A percentile compares a stretch with the other conserved stretches of the same genome.
Evolutionary conservation across 176 grass and related monocot species (phyloP).

Genomic region (Metroxylon sagu): DNA sequence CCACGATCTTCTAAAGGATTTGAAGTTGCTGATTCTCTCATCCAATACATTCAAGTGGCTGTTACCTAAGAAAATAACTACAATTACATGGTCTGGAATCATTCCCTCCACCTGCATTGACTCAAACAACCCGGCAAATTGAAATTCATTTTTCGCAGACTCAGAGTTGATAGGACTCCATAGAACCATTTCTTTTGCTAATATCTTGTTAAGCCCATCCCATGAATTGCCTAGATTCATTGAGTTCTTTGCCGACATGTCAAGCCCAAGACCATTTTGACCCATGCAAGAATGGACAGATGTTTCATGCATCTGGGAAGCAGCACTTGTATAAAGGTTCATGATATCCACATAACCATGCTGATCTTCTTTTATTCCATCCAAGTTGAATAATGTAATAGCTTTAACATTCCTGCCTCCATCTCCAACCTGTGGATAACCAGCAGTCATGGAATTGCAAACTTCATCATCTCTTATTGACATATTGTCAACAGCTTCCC

Average conservation of each 20-base stretch:
- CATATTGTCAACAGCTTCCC: conserved; percentile 19
- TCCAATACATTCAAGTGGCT: conserved; percentile 22
- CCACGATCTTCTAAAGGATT: no score
- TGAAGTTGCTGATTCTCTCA: conserved; percentile 11
- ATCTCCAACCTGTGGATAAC: conserved; percentile 25
- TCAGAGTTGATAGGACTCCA: neutral
- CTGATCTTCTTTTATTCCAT: conserved; percentile 27
- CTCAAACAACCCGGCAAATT: conserved; percentile 15
- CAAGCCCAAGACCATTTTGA: conserved; percentile 22
- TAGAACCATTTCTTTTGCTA: neutral
- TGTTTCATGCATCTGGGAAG: conserved; percentile 29
- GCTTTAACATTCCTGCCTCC: conserved; percentile 31
- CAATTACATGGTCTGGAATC: conserved; percentile 24
- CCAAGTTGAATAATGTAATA: conserved; percentile 43
- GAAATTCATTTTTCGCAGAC: conserved; percentile 15
- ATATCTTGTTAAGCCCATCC: conserved; percentile 6
- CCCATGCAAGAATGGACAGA: conserved; percentile 19
- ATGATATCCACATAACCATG: conserved; percentile 2
- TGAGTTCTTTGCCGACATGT: conserved; percentile 3
- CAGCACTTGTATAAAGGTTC: conserved; percentile 27
- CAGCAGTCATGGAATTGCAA: conserved; percentile 6
- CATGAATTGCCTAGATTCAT: conserved; percentile 9
- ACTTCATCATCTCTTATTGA: conserved; percentile 12
- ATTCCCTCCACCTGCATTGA: conserved; percentile 15
- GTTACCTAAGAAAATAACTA: conserved; percentile 37